phyloP scores from a whole-genome alignment of 352 stramenopile genomes.

The Pythium graminicola region DNA sequence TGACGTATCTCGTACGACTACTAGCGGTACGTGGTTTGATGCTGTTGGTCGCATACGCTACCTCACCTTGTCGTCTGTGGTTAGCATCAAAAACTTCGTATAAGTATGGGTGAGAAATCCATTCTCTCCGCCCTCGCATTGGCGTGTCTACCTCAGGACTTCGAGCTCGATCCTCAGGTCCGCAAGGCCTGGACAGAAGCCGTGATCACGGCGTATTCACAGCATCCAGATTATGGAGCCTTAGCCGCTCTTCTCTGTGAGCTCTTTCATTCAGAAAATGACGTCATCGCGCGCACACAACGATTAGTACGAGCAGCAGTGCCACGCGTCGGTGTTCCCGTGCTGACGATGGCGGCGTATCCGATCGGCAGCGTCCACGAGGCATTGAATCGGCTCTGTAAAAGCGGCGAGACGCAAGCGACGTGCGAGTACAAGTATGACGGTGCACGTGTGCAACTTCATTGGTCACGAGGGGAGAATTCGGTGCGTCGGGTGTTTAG shows the following conservation, averaged over 20 bases:
- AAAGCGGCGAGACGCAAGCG: constrained; percentile 28
- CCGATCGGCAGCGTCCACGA: constrained; percentile 51
- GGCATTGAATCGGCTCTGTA: constrained; percentile 41
- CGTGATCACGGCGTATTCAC: constrained; percentile 59
- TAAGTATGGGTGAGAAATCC: constrained; percentile 77
- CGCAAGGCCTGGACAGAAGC: constrained; percentile 41
- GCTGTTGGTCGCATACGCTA: too few species aligned
- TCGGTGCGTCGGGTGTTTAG: constrained; percentile 58
- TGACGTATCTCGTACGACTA: constrained; percentile 59
- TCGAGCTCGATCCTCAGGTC: constrained; percentile 14
- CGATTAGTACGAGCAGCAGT: constrained; percentile 26
- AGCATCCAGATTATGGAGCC: constrained; percentile 55
- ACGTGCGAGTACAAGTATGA: constrained; percentile 85
- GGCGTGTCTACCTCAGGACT: constrained; percentile 23
- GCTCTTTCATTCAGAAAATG: constrained; percentile 14
- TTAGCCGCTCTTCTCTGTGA: constrained; percentile 36
- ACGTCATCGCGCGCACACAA: constrained; percentile 22
- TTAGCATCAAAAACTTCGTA: constrained; percentile 78
- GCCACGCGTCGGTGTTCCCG: constrained; percentile 45
- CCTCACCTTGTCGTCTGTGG: not conserved
- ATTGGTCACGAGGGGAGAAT: constrained; percentile 20
- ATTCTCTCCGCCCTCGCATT: constrained; percentile 60
- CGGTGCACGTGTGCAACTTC: constrained; percentile 68
- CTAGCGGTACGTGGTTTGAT: constrained; percentile 46
- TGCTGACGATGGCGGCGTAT: constrained; percentile 79